A percentile compares a stretch with the other conserved stretches of the same genome.
Evolutionary conservation across 2,329 filamentous ascomycete genomes (phyloP).

Genomic region (Fusarium heterosporum): DNA sequence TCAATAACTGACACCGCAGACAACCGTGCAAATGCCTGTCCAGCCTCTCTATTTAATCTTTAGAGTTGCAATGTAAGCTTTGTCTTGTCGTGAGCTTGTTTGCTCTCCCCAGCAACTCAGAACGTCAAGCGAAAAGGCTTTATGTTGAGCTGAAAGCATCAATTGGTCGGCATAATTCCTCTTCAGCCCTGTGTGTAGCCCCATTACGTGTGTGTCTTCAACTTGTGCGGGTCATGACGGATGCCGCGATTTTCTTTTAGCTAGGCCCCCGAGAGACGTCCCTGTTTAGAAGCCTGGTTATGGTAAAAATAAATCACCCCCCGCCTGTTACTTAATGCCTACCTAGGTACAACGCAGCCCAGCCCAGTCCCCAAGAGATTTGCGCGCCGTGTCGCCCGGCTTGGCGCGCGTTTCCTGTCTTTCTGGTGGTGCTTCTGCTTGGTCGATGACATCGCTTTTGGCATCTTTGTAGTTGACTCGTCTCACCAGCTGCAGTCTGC

Average conservation of each 20-base stretch:
- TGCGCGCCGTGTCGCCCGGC: conserved; percentile 34
- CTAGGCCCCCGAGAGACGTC: conserved; percentile 7
- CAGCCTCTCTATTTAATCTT: conserved; percentile 1
- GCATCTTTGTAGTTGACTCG: not conserved
- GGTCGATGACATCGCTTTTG: conserved; percentile 32
- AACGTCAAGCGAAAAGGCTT: not conserved
- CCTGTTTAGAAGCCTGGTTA: not conserved
- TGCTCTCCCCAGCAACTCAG: not conserved
- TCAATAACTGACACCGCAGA: not conserved
- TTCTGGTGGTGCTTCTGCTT: conserved; percentile 6
- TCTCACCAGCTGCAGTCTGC: conserved; percentile 17
- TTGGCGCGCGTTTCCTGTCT: conserved; percentile 30
- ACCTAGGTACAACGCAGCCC: too few species aligned
- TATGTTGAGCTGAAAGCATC: not conserved
- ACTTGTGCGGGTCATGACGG: conserved; percentile 39
- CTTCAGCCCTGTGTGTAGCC: conserved; percentile 36
- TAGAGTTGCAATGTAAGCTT: conserved; percentile 33
- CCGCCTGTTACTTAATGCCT: not conserved
- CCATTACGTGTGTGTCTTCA: conserved; percentile 31
- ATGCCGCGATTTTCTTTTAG: conserved; percentile 25
- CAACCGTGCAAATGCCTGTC: conserved; percentile 16
- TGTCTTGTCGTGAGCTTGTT: conserved; percentile 5
- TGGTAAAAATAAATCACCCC: not conserved
- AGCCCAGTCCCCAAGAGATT: conserved; percentile 21
- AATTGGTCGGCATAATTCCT: conserved; percentile 21